phyloP scores from a whole-genome alignment of 352 stramenopile genomes.

The Aphanomyces astaci region DNA sequence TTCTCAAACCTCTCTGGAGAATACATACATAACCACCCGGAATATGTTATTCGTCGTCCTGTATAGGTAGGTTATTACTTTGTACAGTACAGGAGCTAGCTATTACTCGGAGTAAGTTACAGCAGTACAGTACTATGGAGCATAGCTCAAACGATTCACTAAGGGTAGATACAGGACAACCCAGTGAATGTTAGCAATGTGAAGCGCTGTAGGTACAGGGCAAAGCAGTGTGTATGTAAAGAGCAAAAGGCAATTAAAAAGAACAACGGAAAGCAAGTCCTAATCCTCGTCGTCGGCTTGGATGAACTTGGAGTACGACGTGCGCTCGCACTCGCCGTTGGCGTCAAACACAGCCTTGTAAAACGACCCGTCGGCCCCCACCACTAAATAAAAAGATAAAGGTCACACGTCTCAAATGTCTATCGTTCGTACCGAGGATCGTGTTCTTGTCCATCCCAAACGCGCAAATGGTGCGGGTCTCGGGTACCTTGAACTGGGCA shows the following conservation, averaged over 20 bases:
- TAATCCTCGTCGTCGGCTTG: slow-evolving; percentile 83
- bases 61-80: too few species aligned
- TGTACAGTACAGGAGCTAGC: too few species aligned
- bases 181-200: too few species aligned
- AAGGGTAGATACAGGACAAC: too few species aligned
- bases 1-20: too few species aligned
- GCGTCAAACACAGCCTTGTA: slow-evolving; percentile 85
- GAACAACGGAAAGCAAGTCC: background rate
- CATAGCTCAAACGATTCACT: too few species aligned
- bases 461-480: slow-evolving; percentile 87
- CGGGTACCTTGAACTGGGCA: slow-evolving; percentile 87
- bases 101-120: too few species aligned
- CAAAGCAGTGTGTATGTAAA: background rate
- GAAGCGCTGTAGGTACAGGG: too few species aligned
- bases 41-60: too few species aligned
- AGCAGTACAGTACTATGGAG: too few species aligned
- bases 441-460: slow-evolving; percentile 91
- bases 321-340: slow-evolving; percentile 84
- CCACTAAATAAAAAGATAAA: slow-evolving; percentile 36
- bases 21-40: too few species aligned
- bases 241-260: slow-evolving; percentile 7
- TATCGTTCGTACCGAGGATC: slow-evolving; percentile 65
- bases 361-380: slow-evolving; percentile 79
- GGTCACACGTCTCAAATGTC: background rate
- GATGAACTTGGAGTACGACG: slow-evolving; percentile 87